Evolutionary conservation across 768 basidiomycete species (phyloP), one percentile per base, ranked within the genome.

Genomic region (Calvatia gigantea): DNA sequence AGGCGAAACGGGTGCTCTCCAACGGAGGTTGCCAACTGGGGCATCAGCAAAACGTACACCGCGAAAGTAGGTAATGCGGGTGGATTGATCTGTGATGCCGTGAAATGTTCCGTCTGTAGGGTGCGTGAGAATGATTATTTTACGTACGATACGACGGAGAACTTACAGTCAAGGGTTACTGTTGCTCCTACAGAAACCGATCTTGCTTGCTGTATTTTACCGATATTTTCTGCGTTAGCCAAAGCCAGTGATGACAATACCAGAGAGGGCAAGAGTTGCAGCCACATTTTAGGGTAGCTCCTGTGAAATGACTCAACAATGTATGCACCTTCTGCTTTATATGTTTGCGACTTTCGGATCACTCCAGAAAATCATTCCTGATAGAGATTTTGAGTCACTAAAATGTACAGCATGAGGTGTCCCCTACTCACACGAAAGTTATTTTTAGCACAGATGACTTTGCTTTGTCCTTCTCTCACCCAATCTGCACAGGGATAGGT

Each of bases 11-110:
- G 75, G 72, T 4, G 73, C 69, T 42, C 68, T 64, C 73, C 73
- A 78, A 31, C 75, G 70, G 37, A 74, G 67, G 15, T 74, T 61
- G 0, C 74, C 76, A 28, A 73, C 46, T 3, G 78, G 76, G 11
- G 76, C 64, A 57, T 78, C 76, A 21, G 76, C 75, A 56, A 70
- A 77, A 19, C 72, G 76, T 35, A 78, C 62, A 2, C 77, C 77
- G 6, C 60, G 63, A 60, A 72, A 77, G n/a, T 64, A 72, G 9
- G 66, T 70, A 15, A 75, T 68, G 1, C 69, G 67, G 23, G 64
- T 68, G 8, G 64, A 62, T 14, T 60, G 57, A 54, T 75, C 66
- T 25, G 54, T 51, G 23, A 65, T 33, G 2, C 75, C 75, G 3
- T 62, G 67, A 48, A 76, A 75, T 1, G 71, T 71, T 2, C 70